Percentiles rank a stretch among this genome's conserved stretches.
Evolutionary conservation across 1,139 yeast genomes (phyloP).

Genomic region (Pichia cactophila): DNA sequence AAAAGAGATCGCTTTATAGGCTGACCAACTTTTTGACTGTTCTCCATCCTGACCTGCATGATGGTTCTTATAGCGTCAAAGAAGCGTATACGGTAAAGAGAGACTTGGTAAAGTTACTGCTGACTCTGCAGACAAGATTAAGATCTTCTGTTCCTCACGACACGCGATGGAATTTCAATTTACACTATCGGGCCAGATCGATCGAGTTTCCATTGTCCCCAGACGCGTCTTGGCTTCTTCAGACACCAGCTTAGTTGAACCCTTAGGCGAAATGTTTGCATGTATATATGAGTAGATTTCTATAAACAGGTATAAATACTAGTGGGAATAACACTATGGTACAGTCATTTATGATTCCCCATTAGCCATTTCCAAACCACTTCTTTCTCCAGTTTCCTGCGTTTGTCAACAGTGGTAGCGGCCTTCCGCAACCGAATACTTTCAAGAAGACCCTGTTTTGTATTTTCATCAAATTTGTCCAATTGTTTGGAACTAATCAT

Average conservation of each 20-base stretch:
- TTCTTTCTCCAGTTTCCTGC: conserved; percentile 39
- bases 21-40: background rate
- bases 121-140: no score
- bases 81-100: background rate
- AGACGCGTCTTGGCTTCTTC: no score
- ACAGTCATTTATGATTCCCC: conserved; percentile 32
- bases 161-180: no score
- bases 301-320: background rate
- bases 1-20: background rate
- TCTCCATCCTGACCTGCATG: background rate
- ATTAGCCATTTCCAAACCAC: conserved; percentile 71
- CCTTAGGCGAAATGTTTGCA: no score
- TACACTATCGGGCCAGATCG: no score
- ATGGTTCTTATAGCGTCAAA: background rate
- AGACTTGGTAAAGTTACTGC: no score
- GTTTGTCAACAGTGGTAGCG: background rate
- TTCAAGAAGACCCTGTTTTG: conserved; percentile 12
- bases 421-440: conserved; percentile 4
- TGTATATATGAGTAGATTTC: background rate
- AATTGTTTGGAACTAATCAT: conserved; percentile 30
- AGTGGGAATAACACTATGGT: background rate
- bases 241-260: no score
- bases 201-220: no score
- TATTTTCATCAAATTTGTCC: conserved; percentile 18
- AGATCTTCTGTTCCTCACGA: no score